Conservation (phyloP, 495 filamentous ascomycete species). For the Sordaria brevicollis region DNA sequence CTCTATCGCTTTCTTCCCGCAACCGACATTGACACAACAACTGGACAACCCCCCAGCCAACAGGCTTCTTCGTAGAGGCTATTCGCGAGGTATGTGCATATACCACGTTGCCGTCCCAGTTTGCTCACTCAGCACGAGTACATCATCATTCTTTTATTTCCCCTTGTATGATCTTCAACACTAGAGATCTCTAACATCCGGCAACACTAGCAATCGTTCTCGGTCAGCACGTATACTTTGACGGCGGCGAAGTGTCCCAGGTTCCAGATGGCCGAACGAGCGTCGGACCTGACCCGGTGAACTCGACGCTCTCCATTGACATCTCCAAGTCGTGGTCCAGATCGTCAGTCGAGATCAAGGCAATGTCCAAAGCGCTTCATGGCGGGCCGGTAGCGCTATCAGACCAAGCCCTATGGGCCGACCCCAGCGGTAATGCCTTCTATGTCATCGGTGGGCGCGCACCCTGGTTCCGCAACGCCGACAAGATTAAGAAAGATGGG, state of each 20-base stretch:
- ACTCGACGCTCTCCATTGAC: not conserved
- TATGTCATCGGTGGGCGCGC: not conserved
- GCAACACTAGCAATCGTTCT: too few relatives aligned
- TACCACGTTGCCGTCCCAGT: too few relatives aligned
- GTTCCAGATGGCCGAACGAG: too few relatives aligned
- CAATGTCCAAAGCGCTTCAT: not conserved
- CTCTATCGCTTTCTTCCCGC: too few relatives aligned
- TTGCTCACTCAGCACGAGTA: too few relatives aligned
- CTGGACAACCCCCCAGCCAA: too few relatives aligned
- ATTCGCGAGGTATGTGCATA: too few relatives aligned
- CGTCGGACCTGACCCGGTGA: not conserved
- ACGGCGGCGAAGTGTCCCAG: conserved; percentile 11
- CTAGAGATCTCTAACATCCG: too few relatives aligned
- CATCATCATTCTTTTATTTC: too few relatives aligned
- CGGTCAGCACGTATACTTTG: conserved; percentile 12
- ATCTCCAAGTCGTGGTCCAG: not conserved
- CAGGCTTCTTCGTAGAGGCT: too few relatives aligned
- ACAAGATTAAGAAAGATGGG: not conserved
- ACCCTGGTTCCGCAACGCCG: not conserved
- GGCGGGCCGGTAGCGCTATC: not conserved
- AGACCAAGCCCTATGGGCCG: not conserved
- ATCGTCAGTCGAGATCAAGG: not conserved
- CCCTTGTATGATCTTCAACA: too few relatives aligned
- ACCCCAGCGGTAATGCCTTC: not conserved
- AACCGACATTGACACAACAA: too few relatives aligned